These are phyloP conservation scores for Zygnema cylindricum DNA, from an alignment of 139 green algal species.

Conservation along the genomic window DNA sequence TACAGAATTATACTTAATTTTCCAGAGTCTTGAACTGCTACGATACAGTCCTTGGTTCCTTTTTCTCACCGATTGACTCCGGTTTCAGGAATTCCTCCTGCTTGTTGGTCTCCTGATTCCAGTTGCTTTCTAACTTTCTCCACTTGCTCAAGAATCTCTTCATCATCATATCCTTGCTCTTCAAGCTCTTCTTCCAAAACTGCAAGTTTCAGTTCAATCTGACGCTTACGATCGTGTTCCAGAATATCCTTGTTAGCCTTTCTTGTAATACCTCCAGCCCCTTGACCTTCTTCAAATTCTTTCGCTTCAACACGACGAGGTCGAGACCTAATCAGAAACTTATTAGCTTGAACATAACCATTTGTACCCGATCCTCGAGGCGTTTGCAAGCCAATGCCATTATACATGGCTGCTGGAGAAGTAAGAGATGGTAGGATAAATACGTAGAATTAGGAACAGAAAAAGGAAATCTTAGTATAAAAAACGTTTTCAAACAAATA, in stretches of 20 bases:
- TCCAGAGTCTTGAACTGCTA: too few relatives aligned
- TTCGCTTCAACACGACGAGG: conserved; percentile 26
- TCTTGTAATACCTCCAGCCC: conserved; percentile 14
- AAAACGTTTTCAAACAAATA: too few relatives aligned
- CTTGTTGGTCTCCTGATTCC: neutral
- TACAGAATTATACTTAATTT: too few relatives aligned
- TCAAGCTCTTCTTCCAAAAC: conserved; percentile 82
- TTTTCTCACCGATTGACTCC: too few relatives aligned
- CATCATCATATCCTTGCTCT: conserved; percentile 80
- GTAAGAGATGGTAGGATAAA: too few relatives aligned
- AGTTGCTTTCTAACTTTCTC: conserved; percentile 27
- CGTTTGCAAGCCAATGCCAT: conserved; percentile 93
- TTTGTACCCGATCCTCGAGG: conserved; percentile 88
- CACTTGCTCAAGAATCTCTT: conserved; percentile 67
- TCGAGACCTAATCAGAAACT: conserved; percentile 83
- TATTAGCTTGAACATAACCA: conserved; percentile 94
- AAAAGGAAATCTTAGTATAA: too few relatives aligned
- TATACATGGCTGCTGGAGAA: conserved; percentile 77
- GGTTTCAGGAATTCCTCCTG: too few relatives aligned
- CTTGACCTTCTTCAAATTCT: conserved; percentile 44
- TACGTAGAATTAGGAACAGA: too few relatives aligned
- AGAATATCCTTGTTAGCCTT: conserved; percentile 87
- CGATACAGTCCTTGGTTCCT: too few relatives aligned
- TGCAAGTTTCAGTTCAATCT: conserved; percentile 90
- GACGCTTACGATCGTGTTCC: conserved; percentile 90